These are phyloP conservation scores for Alliaria petiolata DNA, from an alignment of 345 rosid genomes.

Conservation along the genomic window DNA sequence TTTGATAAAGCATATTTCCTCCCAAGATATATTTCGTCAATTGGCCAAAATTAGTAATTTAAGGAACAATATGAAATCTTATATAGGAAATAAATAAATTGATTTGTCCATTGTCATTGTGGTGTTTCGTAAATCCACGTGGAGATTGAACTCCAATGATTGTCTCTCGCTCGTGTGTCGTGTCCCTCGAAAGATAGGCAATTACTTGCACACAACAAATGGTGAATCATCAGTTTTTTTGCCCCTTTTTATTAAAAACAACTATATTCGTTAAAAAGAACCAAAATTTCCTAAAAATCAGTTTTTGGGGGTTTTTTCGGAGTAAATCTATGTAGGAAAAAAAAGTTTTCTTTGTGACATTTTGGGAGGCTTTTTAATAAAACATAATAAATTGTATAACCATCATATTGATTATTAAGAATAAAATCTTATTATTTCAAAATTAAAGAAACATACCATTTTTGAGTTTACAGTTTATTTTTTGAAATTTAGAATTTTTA, in stretches of 20 bases:
- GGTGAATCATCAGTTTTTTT: conserved; percentile 24
- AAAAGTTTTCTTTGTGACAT: neutral
- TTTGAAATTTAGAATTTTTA: too few relatives aligned
- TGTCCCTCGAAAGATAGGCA: conserved; percentile 12
- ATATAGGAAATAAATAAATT: neutral
- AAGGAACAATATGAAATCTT: neutral
- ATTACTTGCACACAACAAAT: conserved; percentile 38
- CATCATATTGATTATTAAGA: too few relatives aligned
- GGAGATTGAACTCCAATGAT: conserved; percentile 12
- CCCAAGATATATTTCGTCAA: neutral
- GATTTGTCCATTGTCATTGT: conserved; percentile 1
- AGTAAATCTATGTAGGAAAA: neutral
- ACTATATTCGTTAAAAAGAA: neutral
- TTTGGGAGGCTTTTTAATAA: neutral
- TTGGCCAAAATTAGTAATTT: neutral
- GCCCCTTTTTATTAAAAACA: neutral
- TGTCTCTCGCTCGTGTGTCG: conserved; percentile 5
- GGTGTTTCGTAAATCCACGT: conserved; percentile 26
- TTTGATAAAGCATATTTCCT: neutral
- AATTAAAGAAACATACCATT: too few relatives aligned
- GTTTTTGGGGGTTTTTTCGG: neutral
- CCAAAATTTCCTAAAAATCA: neutral
- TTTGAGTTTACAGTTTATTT: too few relatives aligned
- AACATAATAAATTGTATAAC: neutral
- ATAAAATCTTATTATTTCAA: too few relatives aligned